These are phyloP conservation scores for Bacidia rubella DNA, from an alignment of 495 filamentous ascomycete species.

Conservation along the genomic window DNA sequence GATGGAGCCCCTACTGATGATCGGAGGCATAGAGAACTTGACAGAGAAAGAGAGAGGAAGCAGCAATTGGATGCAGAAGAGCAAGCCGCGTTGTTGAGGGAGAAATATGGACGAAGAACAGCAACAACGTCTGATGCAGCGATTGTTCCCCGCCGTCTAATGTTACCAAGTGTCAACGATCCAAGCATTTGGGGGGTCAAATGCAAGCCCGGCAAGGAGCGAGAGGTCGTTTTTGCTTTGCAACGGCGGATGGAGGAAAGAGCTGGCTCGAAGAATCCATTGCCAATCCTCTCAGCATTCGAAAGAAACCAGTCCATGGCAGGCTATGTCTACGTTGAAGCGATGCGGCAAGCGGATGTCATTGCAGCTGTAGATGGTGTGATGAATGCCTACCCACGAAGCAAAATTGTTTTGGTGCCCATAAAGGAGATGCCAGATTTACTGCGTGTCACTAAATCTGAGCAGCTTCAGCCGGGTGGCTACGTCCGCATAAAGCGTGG, in stretches of 20 bases:
- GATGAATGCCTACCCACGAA: conserved; percentile 70
- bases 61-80: conserved; percentile 84
- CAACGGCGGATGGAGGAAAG: conserved; percentile 78
- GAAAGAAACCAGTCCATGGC: conserved; percentile 79
- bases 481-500: conserved; percentile 83
- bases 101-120: conserved; percentile 61
- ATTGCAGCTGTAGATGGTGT: conserved; percentile 67
- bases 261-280: conserved; percentile 53
- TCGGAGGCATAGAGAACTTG: conserved; percentile 83
- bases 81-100: conserved; percentile 69
- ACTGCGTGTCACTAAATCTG: conserved; percentile 72
- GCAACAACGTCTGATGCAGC: conserved; percentile 45
- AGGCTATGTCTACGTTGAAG: conserved; percentile 92
- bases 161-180: conserved; percentile 90
- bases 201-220: conserved; percentile 89
- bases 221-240: conserved; percentile 73
- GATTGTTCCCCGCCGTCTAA: conserved; percentile 68
- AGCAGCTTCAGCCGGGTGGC: conserved; percentile 70
- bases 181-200: conserved; percentile 91
- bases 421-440: conserved; percentile 97
- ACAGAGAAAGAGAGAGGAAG: conserved; percentile 75
- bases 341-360: conserved; percentile 73
- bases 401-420: conserved; percentile 74
- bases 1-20: conserved; percentile 74
- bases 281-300: conserved; percentile 76